phyloP scores from a whole-genome alignment of 2,329 filamentous ascomycete species.

The Corynespora cassiicola region DNA sequence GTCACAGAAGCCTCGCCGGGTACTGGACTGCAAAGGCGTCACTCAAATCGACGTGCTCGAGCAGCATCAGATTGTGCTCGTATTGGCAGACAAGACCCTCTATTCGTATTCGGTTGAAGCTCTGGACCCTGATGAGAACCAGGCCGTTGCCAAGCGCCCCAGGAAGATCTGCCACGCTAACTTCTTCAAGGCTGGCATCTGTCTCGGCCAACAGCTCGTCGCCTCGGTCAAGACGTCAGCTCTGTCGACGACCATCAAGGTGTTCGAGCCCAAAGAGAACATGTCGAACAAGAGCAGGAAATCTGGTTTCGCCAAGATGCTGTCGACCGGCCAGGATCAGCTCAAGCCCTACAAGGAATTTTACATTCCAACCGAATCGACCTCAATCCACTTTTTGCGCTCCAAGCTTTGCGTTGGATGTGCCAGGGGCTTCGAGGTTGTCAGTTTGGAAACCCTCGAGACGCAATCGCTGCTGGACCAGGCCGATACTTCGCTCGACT shows the following conservation, averaged over 20 bases:
- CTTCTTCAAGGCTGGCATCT: constrained; percentile 98
- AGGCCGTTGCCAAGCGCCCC: constrained; percentile 78
- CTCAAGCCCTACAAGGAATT: constrained; percentile 87
- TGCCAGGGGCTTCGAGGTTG: constrained; percentile 94
- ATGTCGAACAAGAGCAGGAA: constrained; percentile 95
- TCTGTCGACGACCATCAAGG: constrained; percentile 94
- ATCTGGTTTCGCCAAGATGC: constrained; percentile 94
- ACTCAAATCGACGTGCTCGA: constrained; percentile 97
- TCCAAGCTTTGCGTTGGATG: constrained; percentile 97
- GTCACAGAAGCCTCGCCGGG: constrained; percentile 74
- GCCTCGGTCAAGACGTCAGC: constrained; percentile 96
- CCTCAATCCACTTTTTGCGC: constrained; percentile 95
- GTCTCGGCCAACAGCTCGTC: constrained; percentile 89
- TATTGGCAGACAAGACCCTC: constrained; percentile 91
- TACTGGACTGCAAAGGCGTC: constrained; percentile 84
- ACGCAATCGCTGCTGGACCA: constrained; percentile 96
- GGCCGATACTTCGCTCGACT: constrained; percentile 96
- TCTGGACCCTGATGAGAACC: constrained; percentile 79
- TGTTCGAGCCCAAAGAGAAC: constrained; percentile 97
- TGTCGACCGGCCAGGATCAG: constrained; percentile 90
- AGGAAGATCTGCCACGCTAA: constrained; percentile 98
- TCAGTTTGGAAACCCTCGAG: constrained; percentile 95
- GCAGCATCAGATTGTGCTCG: constrained; percentile 89
- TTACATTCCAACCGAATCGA: constrained; percentile 98
- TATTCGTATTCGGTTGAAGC: constrained; percentile 88